phyloP scores from a whole-genome alignment of 495 filamentous ascomycete species.

The Tuber umbilicatum region DNA sequence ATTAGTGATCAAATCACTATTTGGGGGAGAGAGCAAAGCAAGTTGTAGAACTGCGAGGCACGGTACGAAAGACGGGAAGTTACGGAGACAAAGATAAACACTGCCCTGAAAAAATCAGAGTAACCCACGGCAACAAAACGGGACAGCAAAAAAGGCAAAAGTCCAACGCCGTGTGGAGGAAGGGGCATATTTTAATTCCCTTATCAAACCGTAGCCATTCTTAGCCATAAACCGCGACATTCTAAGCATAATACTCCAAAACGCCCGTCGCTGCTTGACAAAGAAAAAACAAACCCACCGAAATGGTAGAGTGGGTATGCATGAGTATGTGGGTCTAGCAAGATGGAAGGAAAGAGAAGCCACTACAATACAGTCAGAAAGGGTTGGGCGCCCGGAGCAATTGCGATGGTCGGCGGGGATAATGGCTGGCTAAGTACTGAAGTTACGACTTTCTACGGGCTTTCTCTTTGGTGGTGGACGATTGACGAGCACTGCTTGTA shows the following conservation, averaged over 20 bases:
- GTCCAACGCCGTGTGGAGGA: neutral
- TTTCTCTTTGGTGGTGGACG: slow-evolving; percentile 51
- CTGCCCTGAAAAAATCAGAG: neutral
- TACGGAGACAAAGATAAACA: neutral
- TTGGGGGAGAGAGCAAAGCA: neutral
- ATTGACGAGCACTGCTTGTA: slow-evolving; percentile 78
- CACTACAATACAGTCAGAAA: neutral
- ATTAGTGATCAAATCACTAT: neutral
- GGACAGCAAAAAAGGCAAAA: neutral
- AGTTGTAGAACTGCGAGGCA: neutral
- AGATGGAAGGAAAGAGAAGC: neutral
- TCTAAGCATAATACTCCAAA: neutral
- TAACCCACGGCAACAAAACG: neutral
- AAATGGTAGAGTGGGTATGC: neutral
- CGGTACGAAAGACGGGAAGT: neutral
- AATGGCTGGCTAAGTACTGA: slow-evolving; percentile 17
- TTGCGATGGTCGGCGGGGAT: neutral
- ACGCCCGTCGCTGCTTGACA: neutral
- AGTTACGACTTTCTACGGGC: slow-evolving; percentile 22
- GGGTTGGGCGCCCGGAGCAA: neutral
- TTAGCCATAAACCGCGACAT: neutral
- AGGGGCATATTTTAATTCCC: neutral
- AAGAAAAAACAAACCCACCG: neutral
- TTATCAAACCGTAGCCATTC: neutral
- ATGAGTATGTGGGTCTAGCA: neutral